Conservation (phyloP, 1,284 basidiomycete species). For the Malassezia furfur region DNA sequence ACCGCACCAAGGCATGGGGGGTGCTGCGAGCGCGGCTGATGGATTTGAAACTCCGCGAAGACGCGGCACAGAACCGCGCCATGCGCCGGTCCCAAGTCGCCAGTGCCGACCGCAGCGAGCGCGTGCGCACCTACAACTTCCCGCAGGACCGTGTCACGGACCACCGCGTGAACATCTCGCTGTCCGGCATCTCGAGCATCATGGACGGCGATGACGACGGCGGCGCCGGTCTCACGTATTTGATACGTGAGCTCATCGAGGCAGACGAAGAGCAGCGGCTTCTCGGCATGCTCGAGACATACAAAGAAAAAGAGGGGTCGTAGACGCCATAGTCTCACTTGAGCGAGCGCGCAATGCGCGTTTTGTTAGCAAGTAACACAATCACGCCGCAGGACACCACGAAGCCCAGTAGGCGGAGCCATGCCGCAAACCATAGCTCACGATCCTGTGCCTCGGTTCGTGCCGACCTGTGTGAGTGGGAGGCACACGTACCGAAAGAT, state of each 20-base stretch:
- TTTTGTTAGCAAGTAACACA: background rate
- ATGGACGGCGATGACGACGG: slow-evolving; percentile 42
- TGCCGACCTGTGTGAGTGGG: slow-evolving; percentile 1
- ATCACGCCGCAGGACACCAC: slow-evolving; percentile 2
- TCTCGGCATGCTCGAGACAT: slow-evolving; percentile 23
- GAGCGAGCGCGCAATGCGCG: background rate
- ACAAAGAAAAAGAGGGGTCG: background rate
- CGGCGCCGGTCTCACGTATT: slow-evolving; percentile 27
- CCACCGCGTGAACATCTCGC: slow-evolving; percentile 37
- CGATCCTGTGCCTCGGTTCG: slow-evolving; percentile 10
- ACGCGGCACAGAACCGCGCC: slow-evolving; percentile 32
- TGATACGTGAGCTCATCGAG: slow-evolving; percentile 25
- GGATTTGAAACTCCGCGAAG: slow-evolving; percentile 34
- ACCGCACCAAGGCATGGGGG: slow-evolving; percentile 43
- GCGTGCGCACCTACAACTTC: slow-evolving; percentile 45
- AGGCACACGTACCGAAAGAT: slow-evolving; percentile 14
- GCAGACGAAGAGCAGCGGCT: slow-evolving; percentile 25
- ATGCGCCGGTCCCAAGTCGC: slow-evolving; percentile 36
- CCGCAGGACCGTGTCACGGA: slow-evolving; percentile 47
- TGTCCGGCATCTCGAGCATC: slow-evolving; percentile 34
- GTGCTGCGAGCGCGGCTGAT: slow-evolving; percentile 38
- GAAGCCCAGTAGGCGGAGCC: slow-evolving; percentile 12
- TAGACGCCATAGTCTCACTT: background rate
- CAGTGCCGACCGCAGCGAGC: slow-evolving; percentile 41
- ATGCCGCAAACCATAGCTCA: slow-evolving; percentile 5